These are phyloP conservation scores for Onygenales sp. DNA, from an alignment of 2,329 filamentous ascomycete species.

Conservation along the genomic window DNA sequence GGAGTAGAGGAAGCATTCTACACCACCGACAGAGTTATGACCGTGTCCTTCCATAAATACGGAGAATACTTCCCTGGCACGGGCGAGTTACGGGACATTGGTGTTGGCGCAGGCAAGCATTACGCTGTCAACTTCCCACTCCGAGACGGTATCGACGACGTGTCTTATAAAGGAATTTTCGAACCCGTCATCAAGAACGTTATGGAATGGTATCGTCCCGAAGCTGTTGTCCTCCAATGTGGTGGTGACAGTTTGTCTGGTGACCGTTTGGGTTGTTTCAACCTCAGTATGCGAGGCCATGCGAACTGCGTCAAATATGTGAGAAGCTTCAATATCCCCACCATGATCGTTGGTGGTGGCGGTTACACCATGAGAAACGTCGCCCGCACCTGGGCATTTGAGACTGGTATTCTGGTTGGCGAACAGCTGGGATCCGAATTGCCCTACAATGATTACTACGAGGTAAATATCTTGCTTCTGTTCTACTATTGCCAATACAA, in stretches of 20 bases:
- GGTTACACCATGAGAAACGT: conserved; percentile 62
- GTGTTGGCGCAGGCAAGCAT: conserved; percentile 57
- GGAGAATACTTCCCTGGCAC: conserved; percentile 64
- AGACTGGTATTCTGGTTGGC: conserved; percentile 76
- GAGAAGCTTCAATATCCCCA: conserved; percentile 57
- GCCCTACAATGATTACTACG: conserved; percentile 94
- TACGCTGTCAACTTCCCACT: conserved; percentile 62
- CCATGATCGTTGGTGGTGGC: conserved; percentile 56
- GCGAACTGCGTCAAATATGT: conserved; percentile 62
- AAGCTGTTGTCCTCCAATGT: conserved; percentile 60
- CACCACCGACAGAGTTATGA: conserved; percentile 63
- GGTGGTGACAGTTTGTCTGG: conserved; percentile 60
- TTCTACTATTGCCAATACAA: conserved; percentile 5
- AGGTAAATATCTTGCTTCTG: conserved; percentile 33
- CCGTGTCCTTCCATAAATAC: conserved; percentile 63
- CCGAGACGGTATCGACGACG: conserved; percentile 59
- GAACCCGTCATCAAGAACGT: conserved; percentile 58
- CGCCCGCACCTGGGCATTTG: conserved; percentile 51
- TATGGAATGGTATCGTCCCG: conserved; percentile 60
- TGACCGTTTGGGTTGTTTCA: conserved; percentile 60
- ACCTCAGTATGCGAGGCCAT: conserved; percentile 60
- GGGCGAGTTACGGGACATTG: conserved; percentile 59
- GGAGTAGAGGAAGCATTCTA: conserved; percentile 65
- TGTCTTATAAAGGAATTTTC: conserved; percentile 58
- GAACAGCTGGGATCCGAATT: conserved; percentile 72